Conservation (phyloP, 192 early-diverging fungal species). For the Coemansia sp. region DNA sequence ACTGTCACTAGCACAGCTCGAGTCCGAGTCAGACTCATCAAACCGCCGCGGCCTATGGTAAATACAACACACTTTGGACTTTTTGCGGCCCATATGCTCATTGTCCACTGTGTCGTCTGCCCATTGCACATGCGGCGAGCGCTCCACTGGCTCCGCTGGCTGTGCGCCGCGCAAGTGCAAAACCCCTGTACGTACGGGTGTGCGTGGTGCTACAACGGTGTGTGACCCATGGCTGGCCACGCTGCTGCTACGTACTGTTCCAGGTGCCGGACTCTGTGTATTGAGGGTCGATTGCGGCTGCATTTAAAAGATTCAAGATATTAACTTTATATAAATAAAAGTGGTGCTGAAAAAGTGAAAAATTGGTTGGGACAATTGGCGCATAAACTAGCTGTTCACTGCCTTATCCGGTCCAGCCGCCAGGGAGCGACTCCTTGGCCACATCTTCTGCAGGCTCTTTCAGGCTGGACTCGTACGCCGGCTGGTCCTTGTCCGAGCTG, state of each 20-base stretch:
- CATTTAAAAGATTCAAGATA: too few species aligned
- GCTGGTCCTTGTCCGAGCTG: conserved; percentile 10
- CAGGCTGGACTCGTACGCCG: background rate
- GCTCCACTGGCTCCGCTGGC: background rate
- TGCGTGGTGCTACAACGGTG: conserved; percentile 18
- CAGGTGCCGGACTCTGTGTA: background rate
- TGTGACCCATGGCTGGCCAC: conserved; percentile 31
- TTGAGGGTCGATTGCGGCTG: too few species aligned
- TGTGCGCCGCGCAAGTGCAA: conserved; percentile 26
- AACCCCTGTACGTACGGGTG: conserved; percentile 6
- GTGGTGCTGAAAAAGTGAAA: too few species aligned
- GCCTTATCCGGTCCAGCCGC: background rate
- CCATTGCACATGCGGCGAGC: conserved; percentile 41
- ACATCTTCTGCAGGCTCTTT: background rate
- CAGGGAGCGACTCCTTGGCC: background rate
- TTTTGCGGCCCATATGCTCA: conserved; percentile 48
- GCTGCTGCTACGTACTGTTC: conserved; percentile 9
- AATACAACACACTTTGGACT: conserved; percentile 59
- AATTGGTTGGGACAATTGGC: too few species aligned
- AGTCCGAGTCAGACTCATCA: conserved; percentile 56
- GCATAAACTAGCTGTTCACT: too few species aligned
- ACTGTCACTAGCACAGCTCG: conserved; percentile 9
- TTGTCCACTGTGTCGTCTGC: conserved; percentile 53
- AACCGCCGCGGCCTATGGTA: conserved; percentile 42
- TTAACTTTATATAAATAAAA: background rate